Evolutionary conservation across 2,329 filamentous ascomycete genomes (phyloP).

Genomic region (Lachnum nothofagi): DNA sequence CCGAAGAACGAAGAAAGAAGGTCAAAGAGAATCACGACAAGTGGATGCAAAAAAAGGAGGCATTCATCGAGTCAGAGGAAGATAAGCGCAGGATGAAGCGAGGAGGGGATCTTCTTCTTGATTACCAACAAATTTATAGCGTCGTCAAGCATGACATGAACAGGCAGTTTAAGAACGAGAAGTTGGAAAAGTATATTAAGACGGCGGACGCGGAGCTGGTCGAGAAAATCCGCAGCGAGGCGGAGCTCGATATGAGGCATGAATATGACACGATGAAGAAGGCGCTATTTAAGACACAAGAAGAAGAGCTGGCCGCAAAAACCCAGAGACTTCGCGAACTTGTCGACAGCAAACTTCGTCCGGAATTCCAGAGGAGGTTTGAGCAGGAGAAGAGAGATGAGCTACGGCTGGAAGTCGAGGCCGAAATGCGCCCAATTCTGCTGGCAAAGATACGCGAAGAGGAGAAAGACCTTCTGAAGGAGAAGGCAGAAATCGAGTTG

Average conservation of each 20-base stretch:
- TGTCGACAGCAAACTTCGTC: neutral
- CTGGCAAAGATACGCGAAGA: neutral
- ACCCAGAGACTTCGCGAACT: neutral
- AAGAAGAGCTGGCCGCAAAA: neutral
- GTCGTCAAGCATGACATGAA: neutral
- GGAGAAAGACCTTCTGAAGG: constrained; percentile 1
- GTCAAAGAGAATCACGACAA: neutral
- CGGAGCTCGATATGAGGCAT: neutral
- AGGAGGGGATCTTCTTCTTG: neutral
- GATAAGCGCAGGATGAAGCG: neutral
- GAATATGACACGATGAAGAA: neutral
- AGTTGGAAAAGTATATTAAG: neutral
- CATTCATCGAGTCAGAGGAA: neutral
- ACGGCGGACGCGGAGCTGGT: neutral
- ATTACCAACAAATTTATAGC: neutral
- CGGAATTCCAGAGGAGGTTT: neutral
- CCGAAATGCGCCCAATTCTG: neutral
- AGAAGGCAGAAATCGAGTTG: neutral
- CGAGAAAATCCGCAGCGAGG: neutral
- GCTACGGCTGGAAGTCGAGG: neutral
- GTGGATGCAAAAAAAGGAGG: neutral
- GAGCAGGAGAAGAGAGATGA: neutral
- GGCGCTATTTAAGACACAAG: neutral
- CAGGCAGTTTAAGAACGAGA: neutral
- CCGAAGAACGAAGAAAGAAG: neutral